Conservation (phyloP, 1,284 basidiomycete species). For the Kalmanozyma brasiliensis region DNA sequence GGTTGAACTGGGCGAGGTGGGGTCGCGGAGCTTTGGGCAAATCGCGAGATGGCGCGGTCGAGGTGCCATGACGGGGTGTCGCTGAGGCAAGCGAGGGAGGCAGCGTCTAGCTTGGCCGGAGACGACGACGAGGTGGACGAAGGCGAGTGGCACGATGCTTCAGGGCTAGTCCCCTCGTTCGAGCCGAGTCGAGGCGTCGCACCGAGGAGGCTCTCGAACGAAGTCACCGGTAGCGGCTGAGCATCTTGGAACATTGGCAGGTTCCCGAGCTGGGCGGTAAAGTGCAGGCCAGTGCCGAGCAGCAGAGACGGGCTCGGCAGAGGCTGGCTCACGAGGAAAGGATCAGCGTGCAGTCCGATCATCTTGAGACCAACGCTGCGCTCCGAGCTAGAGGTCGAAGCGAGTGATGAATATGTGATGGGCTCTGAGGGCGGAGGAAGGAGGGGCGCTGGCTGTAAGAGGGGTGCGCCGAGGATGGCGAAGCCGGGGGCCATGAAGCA, state of each 20-base stretch:
- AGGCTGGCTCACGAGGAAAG: constrained; percentile 41
- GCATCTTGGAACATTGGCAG: neutral
- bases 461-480: constrained; percentile 2
- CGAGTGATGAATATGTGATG: constrained; percentile 22
- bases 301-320: constrained; percentile 33
- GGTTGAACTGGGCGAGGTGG: neutral
- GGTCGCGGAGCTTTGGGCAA: neutral
- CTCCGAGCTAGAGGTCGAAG: constrained; percentile 3
- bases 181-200: constrained; percentile 10
- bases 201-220: constrained; percentile 24
- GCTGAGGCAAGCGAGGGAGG: too few species aligned
- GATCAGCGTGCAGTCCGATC: constrained; percentile 30
- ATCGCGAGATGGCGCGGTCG: constrained; percentile 11
- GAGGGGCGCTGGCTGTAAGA: neutral
- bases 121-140: constrained; percentile 1
- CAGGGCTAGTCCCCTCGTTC: neutral
- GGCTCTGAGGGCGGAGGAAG: constrained; percentile 5
- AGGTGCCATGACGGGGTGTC: too few species aligned
- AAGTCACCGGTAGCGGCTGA: neutral
- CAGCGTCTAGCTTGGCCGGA: too few species aligned
- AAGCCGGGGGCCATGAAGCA: constrained; percentile 10
- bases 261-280: neutral
- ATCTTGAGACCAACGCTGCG: constrained; percentile 29
- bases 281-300: neutral
- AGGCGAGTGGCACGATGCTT: constrained; percentile 1